phyloP scores from a whole-genome alignment of 352 stramenopile genomes.

The Phytopythium ostracodes region DNA sequence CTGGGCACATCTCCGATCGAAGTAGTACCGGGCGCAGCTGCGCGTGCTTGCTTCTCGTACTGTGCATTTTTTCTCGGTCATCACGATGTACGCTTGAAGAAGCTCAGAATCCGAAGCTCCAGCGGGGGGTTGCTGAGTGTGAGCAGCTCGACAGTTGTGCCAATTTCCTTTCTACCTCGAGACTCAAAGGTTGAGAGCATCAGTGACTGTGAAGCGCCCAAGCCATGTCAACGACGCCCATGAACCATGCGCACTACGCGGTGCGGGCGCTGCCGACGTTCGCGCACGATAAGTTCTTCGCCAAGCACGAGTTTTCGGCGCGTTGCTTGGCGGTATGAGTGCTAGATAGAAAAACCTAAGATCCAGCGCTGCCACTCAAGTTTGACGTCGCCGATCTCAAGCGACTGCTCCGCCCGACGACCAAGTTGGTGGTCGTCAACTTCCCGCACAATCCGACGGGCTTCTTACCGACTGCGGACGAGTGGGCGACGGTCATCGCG shows the following conservation, averaged over 20 bases:
- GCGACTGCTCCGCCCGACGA: conserved; percentile 30
- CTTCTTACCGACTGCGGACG: conserved; percentile 22
- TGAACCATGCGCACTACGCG: conserved; percentile 5
- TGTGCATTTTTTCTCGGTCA: neutral
- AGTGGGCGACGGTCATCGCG: conserved; percentile 34
- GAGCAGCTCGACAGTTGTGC: neutral
- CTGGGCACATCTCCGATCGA: neutral
- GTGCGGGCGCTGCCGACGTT: conserved; percentile 18
- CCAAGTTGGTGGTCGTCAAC: conserved; percentile 66
- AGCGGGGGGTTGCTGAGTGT: neutral
- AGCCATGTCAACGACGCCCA: neutral
- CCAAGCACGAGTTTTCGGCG: conserved; percentile 42
- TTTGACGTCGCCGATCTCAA: conserved; percentile 41
- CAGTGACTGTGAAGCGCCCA: neutral
- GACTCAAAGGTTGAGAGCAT: neutral
- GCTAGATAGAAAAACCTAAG: no score
- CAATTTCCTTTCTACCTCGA: neutral
- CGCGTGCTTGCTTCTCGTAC: no score
- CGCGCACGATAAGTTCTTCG: conserved; percentile 40
- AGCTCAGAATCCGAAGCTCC: neutral
- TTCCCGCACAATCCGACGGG: conserved; percentile 80
- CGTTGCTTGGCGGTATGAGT: conserved; percentile 23
- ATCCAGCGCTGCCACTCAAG: conserved; percentile 12
- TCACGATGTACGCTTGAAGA: neutral
- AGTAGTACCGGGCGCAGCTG: neutral